These are phyloP conservation scores for Auricularia cornea DNA, from an alignment of 768 basidiomycete genomes.

Conservation along the genomic window DNA sequence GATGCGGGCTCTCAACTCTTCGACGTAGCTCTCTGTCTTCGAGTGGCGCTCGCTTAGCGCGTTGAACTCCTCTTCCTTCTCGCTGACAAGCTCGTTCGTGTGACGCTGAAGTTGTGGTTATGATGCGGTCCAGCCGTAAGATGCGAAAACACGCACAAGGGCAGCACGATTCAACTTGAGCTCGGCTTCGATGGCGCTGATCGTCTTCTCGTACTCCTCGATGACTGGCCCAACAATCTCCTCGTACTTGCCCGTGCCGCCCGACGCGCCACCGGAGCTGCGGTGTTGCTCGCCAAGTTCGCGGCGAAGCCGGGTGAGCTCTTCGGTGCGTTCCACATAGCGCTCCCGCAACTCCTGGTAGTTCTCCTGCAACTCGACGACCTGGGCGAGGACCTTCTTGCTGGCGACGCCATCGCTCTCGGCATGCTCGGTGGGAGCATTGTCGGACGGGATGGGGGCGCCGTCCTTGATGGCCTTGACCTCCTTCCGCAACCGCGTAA, in stretches of 20 bases:
- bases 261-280: constrained; percentile 42
- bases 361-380: constrained; percentile 77
- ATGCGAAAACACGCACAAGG: constrained; percentile 27
- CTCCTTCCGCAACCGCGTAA: constrained; percentile 80
- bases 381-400: constrained; percentile 70
- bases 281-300: constrained; percentile 73
- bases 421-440: constrained; percentile 23
- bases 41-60: constrained; percentile 60
- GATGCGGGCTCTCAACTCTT: constrained; percentile 73
- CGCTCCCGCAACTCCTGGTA: constrained; percentile 78
- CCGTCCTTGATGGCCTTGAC: constrained; percentile 73
- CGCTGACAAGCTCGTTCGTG: constrained; percentile 87
- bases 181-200: constrained; percentile 89
- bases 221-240: constrained; percentile 97
- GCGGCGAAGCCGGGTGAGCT: constrained; percentile 69
- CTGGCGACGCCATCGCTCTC: constrained; percentile 46
- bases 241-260: constrained; percentile 72
- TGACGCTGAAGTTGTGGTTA: constrained; percentile 35
- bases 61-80: constrained; percentile 76
- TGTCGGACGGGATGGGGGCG: constrained; percentile 21
- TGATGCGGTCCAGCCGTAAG: not conserved
- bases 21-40: constrained; percentile 77
- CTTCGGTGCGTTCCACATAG: constrained; percentile 83
- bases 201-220: constrained; percentile 97
- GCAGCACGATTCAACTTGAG: constrained; percentile 81